These are phyloP conservation scores for Hypoxylon sp. DNA, from an alignment of 2,329 filamentous ascomycete genomes.

Conservation along the genomic window DNA sequence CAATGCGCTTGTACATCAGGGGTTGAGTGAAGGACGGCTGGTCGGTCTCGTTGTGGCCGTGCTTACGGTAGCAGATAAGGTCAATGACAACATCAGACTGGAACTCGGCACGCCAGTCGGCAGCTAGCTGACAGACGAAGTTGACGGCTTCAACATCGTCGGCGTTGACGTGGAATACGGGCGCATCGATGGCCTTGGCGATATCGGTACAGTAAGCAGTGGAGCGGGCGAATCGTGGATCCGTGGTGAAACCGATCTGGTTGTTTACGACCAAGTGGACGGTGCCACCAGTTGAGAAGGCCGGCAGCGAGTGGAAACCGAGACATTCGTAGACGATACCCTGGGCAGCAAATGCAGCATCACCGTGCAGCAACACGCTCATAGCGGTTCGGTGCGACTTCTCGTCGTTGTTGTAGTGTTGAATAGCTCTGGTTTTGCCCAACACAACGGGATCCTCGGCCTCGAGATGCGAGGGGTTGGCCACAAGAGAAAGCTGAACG, in stretches of 20 bases:
- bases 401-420: conserved; percentile 99
- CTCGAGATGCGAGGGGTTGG: conserved; percentile 97
- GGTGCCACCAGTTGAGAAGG: conserved; percentile 96
- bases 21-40: conserved; percentile 99
- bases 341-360: conserved; percentile 95
- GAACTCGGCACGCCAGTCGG: conserved; percentile 98
- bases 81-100: conserved; percentile 98
- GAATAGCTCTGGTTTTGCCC: conserved; percentile 95
- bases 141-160: conserved; percentile 99
- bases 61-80: conserved; percentile 98
- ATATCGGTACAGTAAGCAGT: conserved; percentile 99
- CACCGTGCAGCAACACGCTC: conserved; percentile 95
- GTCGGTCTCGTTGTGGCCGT: conserved; percentile 99
- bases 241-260: conserved; percentile 99
- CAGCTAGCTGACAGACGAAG: conserved; percentile 95
- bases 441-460: conserved; percentile 98
- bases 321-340: conserved; percentile 98
- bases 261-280: conserved; percentile 99
- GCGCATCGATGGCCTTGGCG: conserved; percentile 97
- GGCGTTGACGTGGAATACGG: conserved; percentile 98
- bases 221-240: conserved; percentile 95
- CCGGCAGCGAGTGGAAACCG: conserved; percentile 94
- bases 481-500: conserved; percentile 97
- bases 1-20: conserved; percentile 98
- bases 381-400: conserved; percentile 87